Percentiles rank a stretch among this genome's conserved stretches.
These are phyloP conservation scores for Toxoplasma gondii DNA, from an alignment of 169 alveolate species.

Conservation along the genomic window DNA sequence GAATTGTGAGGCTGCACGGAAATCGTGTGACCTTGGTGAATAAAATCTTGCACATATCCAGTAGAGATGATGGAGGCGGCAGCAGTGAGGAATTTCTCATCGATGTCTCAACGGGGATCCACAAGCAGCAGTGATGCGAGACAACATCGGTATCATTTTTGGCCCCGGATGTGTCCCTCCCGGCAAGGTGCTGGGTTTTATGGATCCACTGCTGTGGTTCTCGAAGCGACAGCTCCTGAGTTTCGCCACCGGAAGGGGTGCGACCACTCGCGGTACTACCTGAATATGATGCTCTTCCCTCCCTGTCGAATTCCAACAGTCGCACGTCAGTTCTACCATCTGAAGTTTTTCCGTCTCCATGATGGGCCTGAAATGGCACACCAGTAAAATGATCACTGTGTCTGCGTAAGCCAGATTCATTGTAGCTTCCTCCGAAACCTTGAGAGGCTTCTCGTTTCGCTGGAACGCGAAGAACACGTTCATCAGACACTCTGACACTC, in stretches of 20 bases:
- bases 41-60: background rate
- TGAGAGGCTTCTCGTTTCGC: too few relatives aligned
- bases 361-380: too few relatives aligned
- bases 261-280: background rate
- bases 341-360: too few relatives aligned
- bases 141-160: background rate
- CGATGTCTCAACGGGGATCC: constrained; percentile 1
- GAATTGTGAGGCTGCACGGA: background rate
- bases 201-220: background rate
- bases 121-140: background rate
- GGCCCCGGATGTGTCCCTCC: background rate
- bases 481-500: too few relatives aligned
- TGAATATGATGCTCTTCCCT: background rate
- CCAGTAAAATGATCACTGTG: too few relatives aligned
- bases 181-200: background rate
- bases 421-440: too few relatives aligned
- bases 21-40: background rate
- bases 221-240: background rate
- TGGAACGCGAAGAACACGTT: too few relatives aligned
- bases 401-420: too few relatives aligned
- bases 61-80: background rate
- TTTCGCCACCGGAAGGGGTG: background rate
- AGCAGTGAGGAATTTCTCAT: background rate
- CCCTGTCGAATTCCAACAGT: background rate
- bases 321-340: too few relatives aligned